A percentile compares a stretch with the other conserved stretches of the same genome.
These are phyloP conservation scores for Silene vulgaris DNA, from an alignment of 179 eudicot species.

Conservation along the genomic window DNA sequence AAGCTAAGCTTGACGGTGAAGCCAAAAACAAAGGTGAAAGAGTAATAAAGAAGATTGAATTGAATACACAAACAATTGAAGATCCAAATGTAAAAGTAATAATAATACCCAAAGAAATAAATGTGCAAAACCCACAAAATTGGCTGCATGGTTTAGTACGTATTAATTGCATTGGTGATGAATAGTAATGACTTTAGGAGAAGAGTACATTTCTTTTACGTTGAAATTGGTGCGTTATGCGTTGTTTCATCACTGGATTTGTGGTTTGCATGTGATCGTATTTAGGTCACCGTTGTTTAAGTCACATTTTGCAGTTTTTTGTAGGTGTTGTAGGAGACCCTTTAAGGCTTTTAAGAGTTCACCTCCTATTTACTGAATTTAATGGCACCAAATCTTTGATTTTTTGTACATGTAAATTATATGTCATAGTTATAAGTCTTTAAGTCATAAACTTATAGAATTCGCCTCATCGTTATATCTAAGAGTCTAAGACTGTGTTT, in stretches of 20 bases:
- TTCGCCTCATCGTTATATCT: no score
- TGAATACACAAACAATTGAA: conserved; percentile 10
- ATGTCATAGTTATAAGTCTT: no score
- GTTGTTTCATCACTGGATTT: conserved; percentile 10
- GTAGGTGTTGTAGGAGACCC: background rate
- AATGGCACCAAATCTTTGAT: no score
- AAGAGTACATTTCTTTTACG: background rate
- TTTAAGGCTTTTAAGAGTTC: background rate
- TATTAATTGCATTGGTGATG: conserved; percentile 10
- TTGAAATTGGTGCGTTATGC: conserved; percentile 28
- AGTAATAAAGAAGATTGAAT: conserved; percentile 11
- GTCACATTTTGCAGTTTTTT: background rate
- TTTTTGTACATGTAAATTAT: no score
- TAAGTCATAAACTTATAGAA: no score
- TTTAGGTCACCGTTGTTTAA: conserved; percentile 11
- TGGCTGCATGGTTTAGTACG: conserved; percentile 7
- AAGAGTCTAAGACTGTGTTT: no score
- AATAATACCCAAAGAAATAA: background rate
- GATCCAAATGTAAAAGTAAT: conserved; percentile 25
- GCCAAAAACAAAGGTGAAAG: background rate
- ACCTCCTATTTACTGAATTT: background rate
- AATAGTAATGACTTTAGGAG: background rate
- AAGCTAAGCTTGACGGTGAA: no score
- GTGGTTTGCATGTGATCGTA: conserved; percentile 23
- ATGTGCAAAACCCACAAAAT: conserved; percentile 21